Evolutionary conservation across 1,284 basidiomycete genomes (phyloP), one percentile per base, ranked within the genome.

Genomic region (Mrakiaceae sp.): DNA sequence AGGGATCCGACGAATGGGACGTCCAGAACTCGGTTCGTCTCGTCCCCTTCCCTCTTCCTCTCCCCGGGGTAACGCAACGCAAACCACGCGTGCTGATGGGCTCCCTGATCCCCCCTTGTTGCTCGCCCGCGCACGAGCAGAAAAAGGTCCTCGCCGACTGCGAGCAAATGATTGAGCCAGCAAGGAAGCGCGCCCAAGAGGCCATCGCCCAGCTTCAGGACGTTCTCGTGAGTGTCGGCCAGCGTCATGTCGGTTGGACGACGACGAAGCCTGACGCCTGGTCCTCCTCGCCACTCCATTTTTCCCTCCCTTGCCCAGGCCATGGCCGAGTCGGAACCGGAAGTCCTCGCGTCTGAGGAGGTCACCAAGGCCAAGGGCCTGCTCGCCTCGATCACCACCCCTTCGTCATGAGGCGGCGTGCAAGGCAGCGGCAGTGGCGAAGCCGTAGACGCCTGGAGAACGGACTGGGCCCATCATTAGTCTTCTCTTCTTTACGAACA

Each of bases 61-160:
- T 51, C 27, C 2, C 27, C 27, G 27, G 27, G 27, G 27, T 27
- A 27, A 27, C 27, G 27, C 27, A 27, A 27, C 16, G 11, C 49
- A 11, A 51, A 11, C 2, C 49, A 51, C 49, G 49, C 16, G n/a
- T 11, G 11, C 11, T 51, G 49, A 11, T n/a, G n/a, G n/a, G 49
- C 49, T 51, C 49, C 11, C 27, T 27, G 27, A 27, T 27, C 6
- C 11, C 9, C 27, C 5, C 14, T 54, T 43, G n/a, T 59, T n/a
- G 49, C 7, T 52, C 60, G 27, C 9, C 39, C 11, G 8, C n/a
- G 7, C n/a, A 5, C n/a, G 12, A 11, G n/a, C n/a, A 68, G 66
- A 60, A 63, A 60, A 70, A 70, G 56, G 69, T 70, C 39, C 57
- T 69, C 47, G 60, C 62, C 55, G 69, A 70, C 49, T 68, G 67